A percentile compares a stretch with the other conserved stretches of the same genome.
These are phyloP conservation scores for Cladorrhinum sp. DNA, from an alignment of 2,329 filamentous ascomycete genomes.

Conservation along the genomic window DNA sequence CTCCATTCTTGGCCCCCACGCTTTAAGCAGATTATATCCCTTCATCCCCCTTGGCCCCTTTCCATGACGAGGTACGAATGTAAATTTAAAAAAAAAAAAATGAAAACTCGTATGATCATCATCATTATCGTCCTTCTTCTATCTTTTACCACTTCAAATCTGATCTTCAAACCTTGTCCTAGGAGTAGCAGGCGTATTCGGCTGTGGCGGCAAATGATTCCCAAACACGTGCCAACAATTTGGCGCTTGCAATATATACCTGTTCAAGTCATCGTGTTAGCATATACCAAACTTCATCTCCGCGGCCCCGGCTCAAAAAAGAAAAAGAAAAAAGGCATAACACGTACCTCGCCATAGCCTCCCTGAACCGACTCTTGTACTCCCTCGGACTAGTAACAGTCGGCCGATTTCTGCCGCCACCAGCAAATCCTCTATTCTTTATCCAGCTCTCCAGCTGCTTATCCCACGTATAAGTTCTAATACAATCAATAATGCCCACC, in stretches of 20 bases:
- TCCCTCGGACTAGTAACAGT: slow-evolving; percentile 97
- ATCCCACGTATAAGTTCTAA: slow-evolving; percentile 98
- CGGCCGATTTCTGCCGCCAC: slow-evolving; percentile 74
- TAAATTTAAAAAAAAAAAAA: not conserved
- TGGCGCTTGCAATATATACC: slow-evolving; percentile 70
- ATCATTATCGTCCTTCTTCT: no score
- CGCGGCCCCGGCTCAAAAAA: no score
- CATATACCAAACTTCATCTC: not conserved
- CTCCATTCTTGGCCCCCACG: no score
- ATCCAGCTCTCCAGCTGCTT: slow-evolving; percentile 99
- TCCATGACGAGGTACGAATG: no score
- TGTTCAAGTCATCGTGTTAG: slow-evolving; percentile 27
- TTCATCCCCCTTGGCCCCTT: not conserved
- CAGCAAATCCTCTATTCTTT: slow-evolving; percentile 86
- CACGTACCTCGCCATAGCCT: slow-evolving; percentile 88
- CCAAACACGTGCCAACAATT: slow-evolving; percentile 73
- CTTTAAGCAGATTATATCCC: not conserved
- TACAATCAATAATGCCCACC: slow-evolving; percentile 97
- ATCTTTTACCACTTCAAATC: not conserved
- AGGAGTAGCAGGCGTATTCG: slow-evolving; percentile 20
- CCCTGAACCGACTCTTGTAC: slow-evolving; percentile 92
- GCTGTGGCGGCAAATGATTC: slow-evolving; percentile 26
- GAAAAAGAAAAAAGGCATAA: slow-evolving; percentile 9
- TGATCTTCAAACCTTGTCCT: slow-evolving; percentile 24
- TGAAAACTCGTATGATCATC: no score